Conservation (phyloP, 225 moss, liverwort and hornwort genomes). For the Sphagnum contortum region DNA sequence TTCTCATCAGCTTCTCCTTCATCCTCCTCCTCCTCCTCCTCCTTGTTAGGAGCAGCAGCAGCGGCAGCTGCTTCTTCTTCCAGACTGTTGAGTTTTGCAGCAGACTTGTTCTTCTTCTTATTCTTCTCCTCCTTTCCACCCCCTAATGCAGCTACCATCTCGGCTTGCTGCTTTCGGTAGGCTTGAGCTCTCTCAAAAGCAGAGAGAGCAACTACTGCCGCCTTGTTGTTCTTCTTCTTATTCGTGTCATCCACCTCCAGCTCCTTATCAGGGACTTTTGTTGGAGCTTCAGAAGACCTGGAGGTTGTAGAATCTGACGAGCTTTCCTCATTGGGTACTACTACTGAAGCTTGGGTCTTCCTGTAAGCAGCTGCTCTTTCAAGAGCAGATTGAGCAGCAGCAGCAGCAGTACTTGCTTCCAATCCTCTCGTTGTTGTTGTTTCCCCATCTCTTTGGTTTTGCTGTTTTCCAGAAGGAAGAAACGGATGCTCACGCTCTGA, state of each 20-base stretch:
- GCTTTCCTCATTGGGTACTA: not conserved
- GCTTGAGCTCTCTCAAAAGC: conserved; percentile 64
- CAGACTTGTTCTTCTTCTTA: no score
- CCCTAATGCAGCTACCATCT: conserved; percentile 55
- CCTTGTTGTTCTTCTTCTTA: conserved; percentile 1
- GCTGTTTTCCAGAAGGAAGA: conserved; percentile 19
- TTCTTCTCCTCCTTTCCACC: conserved; percentile 10
- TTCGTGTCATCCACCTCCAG: no score
- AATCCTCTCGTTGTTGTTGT: not conserved
- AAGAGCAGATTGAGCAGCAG: conserved; percentile 43
- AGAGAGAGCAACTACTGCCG: conserved; percentile 11
- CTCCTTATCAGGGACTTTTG: no score
- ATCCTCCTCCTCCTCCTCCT: conserved; percentile 12
- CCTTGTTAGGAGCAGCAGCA: not conserved
- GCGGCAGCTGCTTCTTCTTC: conserved; percentile 8
- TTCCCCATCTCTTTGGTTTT: conserved; percentile 5
- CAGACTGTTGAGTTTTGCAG: no score
- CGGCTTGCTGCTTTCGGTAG: conserved; percentile 66
- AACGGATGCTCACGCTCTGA: conserved; percentile 4
- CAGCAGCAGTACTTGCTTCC: conserved; percentile 4
- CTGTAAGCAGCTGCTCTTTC: conserved; percentile 65
- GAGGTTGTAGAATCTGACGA: no score
- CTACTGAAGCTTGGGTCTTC: conserved; percentile 29
- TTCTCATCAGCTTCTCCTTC: no score
- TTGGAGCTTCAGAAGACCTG: no score